These are phyloP conservation scores for Apium graveolens DNA, from an alignment of 129 eudicot genomes.

Conservation along the genomic window DNA sequence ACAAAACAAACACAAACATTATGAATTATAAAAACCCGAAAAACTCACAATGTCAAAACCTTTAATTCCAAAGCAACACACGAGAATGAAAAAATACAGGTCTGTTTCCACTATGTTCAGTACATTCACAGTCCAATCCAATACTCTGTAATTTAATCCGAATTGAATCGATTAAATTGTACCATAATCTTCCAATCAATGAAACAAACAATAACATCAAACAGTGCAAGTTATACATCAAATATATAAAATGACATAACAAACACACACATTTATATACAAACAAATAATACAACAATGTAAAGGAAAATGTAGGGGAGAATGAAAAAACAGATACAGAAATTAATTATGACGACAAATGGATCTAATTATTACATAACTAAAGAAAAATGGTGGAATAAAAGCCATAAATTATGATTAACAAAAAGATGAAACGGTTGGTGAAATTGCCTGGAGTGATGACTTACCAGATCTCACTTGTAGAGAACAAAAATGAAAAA, in stretches of 20 bases:
- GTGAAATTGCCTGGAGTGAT: background rate
- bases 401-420: conserved; percentile 6
- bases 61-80: conserved; percentile 31
- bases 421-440: background rate
- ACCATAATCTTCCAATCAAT: conserved; percentile 1
- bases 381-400: background rate
- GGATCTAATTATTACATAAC: background rate
- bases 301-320: conserved; percentile 9
- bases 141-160: background rate
- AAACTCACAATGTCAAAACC: conserved; percentile 22
- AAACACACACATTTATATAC: background rate
- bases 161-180: background rate
- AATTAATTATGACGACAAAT: background rate
- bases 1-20: background rate
- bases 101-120: background rate
- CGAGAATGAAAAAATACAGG: conserved; percentile 6
- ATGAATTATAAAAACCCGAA: background rate
- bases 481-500: no score
- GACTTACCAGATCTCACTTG: no score
- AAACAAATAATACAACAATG: conserved; percentile 1
- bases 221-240: background rate
- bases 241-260: background rate
- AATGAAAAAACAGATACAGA: background rate
- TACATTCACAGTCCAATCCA: conserved; percentile 9
- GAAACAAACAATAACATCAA: background rate